phyloP scores from a whole-genome alignment of 306 rosid species.

The Hylodesmum podocarpum region DNA sequence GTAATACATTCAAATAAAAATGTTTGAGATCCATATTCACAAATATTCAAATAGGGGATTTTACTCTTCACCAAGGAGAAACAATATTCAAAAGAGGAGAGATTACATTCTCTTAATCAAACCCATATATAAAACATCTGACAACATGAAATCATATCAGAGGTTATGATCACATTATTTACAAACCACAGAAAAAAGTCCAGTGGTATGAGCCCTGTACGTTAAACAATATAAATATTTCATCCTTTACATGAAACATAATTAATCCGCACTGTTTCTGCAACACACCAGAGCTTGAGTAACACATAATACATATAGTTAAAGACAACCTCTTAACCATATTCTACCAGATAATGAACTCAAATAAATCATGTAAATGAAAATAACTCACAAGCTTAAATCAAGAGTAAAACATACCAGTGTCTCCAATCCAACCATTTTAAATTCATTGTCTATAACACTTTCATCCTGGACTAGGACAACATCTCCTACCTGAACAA shows the following conservation, averaged over 20 bases:
- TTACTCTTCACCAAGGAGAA: neutral
- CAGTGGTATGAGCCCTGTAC: neutral
- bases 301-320: neutral
- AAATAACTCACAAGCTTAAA: neutral
- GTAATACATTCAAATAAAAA: neutral
- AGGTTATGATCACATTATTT: neutral
- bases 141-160: neutral
- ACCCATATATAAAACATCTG: neutral
- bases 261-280: slow-evolving; percentile 3
- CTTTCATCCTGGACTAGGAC: slow-evolving; percentile 84
- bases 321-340: slow-evolving; percentile 1
- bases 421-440: slow-evolving; percentile 82
- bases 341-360: slow-evolving; percentile 17
- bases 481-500: slow-evolving; percentile 89
- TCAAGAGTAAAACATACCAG: slow-evolving; percentile 53
- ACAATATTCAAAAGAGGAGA: neutral
- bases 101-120: neutral
- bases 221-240: neutral
- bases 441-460: slow-evolving; percentile 65
- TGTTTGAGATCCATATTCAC: neutral
- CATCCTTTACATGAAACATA: slow-evolving; percentile 8
- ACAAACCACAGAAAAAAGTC: neutral
- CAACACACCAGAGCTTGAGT: neutral
- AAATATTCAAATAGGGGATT: neutral
- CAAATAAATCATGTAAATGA: slow-evolving; percentile 16